A percentile compares a stretch with the other conserved stretches of the same genome.
phyloP scores from a whole-genome alignment of 305 asterid genomes.

The Fraxinus greggii region DNA sequence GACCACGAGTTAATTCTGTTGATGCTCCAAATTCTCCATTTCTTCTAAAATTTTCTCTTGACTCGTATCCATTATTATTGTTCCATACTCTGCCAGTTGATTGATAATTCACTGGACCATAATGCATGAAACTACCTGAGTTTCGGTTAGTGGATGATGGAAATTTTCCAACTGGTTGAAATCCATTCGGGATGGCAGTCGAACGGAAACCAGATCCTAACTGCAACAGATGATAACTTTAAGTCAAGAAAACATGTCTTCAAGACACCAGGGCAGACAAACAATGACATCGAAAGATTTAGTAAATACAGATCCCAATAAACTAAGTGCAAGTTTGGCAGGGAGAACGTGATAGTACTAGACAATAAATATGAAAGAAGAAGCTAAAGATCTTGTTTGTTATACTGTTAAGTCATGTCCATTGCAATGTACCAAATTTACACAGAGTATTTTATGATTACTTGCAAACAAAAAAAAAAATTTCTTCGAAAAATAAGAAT shows the following conservation, averaged over 20 bases:
- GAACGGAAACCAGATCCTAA: slow-evolving; percentile 48
- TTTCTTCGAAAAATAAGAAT: background rate
- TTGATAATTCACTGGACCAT: slow-evolving; percentile 43
- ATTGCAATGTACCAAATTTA: background rate
- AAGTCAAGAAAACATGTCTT: background rate
- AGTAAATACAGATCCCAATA: background rate
- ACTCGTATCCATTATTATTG: slow-evolving; percentile 41
- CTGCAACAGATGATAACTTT: slow-evolving; percentile 31
- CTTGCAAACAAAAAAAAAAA: background rate
- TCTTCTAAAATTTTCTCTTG: slow-evolving; percentile 45
- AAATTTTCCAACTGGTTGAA: slow-evolving; percentile 41
- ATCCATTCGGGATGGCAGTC: slow-evolving; percentile 40
- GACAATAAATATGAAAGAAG: background rate
- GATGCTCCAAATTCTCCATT: slow-evolving; percentile 47
- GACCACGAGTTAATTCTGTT: slow-evolving; percentile 73
- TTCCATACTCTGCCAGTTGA: slow-evolving; percentile 47
- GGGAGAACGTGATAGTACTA: background rate
- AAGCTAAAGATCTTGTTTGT: background rate
- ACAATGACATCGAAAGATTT: background rate
- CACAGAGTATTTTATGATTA: background rate
- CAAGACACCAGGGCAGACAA: background rate
- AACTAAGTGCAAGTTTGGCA: background rate
- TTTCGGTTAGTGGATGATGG: slow-evolving; percentile 40
- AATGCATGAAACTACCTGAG: slow-evolving; percentile 40
- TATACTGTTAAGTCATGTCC: background rate